phyloP scores from a whole-genome alignment of 2,329 filamentous ascomycete species.

The Emmonsiellopsis sp. region DNA sequence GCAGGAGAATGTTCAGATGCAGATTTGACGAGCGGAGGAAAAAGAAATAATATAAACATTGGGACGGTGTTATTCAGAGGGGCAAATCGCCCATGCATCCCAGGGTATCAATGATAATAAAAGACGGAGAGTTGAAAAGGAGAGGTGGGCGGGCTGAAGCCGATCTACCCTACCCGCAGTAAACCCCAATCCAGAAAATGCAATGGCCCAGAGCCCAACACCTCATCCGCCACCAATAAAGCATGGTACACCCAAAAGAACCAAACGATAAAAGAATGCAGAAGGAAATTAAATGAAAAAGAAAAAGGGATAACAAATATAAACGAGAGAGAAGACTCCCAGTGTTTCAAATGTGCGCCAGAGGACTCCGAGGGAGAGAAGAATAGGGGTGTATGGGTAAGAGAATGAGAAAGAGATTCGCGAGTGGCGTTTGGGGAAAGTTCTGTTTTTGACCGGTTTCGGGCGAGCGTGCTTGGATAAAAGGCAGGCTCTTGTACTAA shows the following conservation, averaged over 20 bases:
- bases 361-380: not conserved
- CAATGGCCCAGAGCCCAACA: not conserved
- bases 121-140: not conserved
- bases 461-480: no score
- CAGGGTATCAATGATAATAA: conserved; percentile 8
- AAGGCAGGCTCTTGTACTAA: not conserved
- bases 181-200: not conserved
- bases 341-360: not conserved
- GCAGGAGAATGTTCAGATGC: not conserved
- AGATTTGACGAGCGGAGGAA: not conserved
- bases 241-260: not conserved
- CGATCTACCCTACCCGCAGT: not conserved
- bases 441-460: no score
- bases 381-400: no score
- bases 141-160: not conserved
- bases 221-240: not conserved
- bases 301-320: not conserved
- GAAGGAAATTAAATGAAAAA: no score
- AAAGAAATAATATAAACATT: not conserved
- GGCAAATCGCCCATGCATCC: conserved; percentile 4
- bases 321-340: not conserved
- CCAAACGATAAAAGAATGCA: not conserved
- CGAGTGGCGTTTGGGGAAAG: not conserved
- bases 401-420: no score
- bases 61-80: not conserved